Conservation (phyloP, 2,329 filamentous ascomycete genomes). For the Paracorniculantispora psalliotae region DNA sequence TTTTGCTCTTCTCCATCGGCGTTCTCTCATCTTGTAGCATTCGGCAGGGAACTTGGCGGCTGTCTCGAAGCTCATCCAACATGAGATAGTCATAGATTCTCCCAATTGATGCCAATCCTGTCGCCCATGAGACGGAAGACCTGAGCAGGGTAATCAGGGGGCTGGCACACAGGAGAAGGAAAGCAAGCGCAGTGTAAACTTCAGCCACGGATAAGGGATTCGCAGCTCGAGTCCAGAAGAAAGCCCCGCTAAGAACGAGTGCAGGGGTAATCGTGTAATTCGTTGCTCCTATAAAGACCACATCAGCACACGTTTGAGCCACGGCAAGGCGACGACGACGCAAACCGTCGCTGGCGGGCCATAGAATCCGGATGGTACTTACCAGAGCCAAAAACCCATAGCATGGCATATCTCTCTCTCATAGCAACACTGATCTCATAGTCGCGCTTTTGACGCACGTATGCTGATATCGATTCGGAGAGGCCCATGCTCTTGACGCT, state of each 20-base stretch:
- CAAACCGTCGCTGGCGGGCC: too few species aligned
- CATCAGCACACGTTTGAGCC: too few species aligned
- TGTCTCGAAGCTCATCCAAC: neutral
- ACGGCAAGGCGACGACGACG: too few species aligned
- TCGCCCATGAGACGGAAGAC: neutral
- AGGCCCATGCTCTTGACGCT: neutral
- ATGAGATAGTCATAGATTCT: neutral
- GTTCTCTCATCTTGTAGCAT: neutral
- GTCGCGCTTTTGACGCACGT: neutral
- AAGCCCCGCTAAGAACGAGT: neutral
- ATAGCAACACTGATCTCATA: neutral
- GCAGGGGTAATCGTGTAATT: neutral
- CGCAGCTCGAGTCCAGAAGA: neutral
- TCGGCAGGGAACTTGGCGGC: too few species aligned
- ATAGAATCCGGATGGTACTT: too few species aligned
- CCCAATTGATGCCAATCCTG: neutral
- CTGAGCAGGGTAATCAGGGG: neutral
- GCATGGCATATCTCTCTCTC: neutral
- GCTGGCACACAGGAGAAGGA: neutral
- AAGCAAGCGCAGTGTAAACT: neutral
- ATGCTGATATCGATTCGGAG: neutral
- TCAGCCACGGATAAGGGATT: neutral
- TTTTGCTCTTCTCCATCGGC: neutral
- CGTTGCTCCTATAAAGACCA: conserved; percentile 6
- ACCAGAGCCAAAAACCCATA: neutral